A percentile compares a stretch with the other conserved stretches of the same genome.
Evolutionary conservation across 768 basidiomycete species (phyloP).

Genomic region (Mrakia blollopis): DNA sequence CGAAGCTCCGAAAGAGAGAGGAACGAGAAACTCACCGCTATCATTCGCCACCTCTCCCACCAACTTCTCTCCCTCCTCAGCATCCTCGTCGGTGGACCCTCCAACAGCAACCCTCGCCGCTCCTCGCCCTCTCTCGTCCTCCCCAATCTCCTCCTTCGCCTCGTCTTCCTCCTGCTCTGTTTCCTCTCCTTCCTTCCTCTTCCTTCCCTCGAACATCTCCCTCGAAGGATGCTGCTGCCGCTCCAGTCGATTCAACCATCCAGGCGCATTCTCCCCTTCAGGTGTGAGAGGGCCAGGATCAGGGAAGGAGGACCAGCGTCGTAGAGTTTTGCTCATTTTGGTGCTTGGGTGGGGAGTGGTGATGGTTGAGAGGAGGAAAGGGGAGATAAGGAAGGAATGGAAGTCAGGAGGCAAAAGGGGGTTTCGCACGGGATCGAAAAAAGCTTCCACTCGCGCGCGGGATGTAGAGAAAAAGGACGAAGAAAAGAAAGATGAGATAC

Average conservation of each 20-base stretch:
- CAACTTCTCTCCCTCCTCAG: background rate
- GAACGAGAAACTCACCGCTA: background rate
- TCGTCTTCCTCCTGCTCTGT: background rate
- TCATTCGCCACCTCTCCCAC: background rate
- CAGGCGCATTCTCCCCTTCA: background rate
- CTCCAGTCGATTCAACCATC: background rate
- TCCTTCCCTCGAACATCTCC: background rate
- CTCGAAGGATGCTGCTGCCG: background rate
- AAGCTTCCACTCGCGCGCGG: no score
- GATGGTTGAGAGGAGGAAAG: background rate
- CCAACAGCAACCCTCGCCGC: background rate
- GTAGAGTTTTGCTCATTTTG: background rate
- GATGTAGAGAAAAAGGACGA: background rate
- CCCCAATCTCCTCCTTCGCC: background rate
- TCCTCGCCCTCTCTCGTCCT: background rate
- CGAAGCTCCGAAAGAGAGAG: background rate
- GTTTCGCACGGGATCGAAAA: background rate
- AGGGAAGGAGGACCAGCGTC: background rate
- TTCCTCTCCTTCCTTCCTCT: background rate
- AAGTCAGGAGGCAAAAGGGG: background rate
- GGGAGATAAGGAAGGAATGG: background rate
- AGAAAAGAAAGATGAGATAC: background rate
- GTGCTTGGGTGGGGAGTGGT: background rate
- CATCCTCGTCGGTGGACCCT: background rate
- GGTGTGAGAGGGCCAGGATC: background rate